Conservation (phyloP, 106 monocot genomes). For the Dendrobium catenatum region DNA sequence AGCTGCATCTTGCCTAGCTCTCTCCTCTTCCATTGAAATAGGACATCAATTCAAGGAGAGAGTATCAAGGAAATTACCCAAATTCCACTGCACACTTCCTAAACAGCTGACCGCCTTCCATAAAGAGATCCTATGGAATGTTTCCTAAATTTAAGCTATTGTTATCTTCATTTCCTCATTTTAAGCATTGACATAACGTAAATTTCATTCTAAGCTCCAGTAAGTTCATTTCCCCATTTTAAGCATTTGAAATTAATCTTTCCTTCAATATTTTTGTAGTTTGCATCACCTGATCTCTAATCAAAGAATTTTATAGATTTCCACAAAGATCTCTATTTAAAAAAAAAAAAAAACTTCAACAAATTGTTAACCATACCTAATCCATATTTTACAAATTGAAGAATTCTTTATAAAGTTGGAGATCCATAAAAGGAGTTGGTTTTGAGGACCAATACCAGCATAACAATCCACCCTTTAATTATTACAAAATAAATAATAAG, state of each 20-base stretch:
- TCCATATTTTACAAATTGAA: not conserved
- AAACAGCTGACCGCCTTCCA: too few relatives aligned
- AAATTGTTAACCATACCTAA: not conserved
- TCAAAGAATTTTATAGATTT: not conserved
- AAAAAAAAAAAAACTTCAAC: not conserved
- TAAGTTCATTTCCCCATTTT: too few relatives aligned
- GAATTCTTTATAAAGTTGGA: not conserved
- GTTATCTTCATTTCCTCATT: too few relatives aligned
- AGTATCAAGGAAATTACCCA: too few relatives aligned
- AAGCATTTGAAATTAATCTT: not conserved
- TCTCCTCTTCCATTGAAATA: slow-evolving; percentile 94
- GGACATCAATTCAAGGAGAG: too few relatives aligned
- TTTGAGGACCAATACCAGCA: not conserved
- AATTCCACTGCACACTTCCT: too few relatives aligned
- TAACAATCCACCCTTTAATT: not conserved
- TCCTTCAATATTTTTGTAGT: not conserved
- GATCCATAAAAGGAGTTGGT: not conserved
- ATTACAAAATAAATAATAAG: not conserved
- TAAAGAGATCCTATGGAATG: too few relatives aligned
- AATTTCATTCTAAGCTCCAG: too few relatives aligned
- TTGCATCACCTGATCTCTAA: not conserved
- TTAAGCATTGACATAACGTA: too few relatives aligned
- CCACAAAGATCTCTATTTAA: not conserved
- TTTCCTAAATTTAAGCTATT: too few relatives aligned
- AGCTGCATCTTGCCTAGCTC: slow-evolving; percentile 95